Evolutionary conservation across 495 filamentous ascomycete species (phyloP).

Genomic region (Aspergillus nidulans): DNA sequence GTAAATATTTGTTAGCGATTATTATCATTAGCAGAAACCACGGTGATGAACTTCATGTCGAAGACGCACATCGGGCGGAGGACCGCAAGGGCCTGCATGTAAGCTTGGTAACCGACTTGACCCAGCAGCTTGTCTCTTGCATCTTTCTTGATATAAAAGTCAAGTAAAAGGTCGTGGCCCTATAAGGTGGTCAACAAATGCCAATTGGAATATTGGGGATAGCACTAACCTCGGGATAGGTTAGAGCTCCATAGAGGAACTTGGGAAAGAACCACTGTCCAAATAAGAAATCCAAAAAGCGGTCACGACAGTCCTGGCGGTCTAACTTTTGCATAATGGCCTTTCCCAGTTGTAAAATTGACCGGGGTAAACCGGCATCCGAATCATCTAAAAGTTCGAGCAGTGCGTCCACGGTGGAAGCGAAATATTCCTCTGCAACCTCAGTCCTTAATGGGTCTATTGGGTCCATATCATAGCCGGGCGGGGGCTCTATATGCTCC

Average conservation of each 20-base stretch:
- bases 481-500: slow-evolving; percentile 63
- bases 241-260: slow-evolving; percentile 78
- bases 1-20: not conserved
- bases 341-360: slow-evolving; percentile 74
- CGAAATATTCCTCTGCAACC: slow-evolving; percentile 85
- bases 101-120: slow-evolving; percentile 71
- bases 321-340: slow-evolving; percentile 76
- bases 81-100: slow-evolving; percentile 60
- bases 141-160: slow-evolving; percentile 87
- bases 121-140: slow-evolving; percentile 85
- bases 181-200: slow-evolving; percentile 22
- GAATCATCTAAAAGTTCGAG: slow-evolving; percentile 78
- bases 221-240: slow-evolving; percentile 74
- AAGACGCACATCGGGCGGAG: slow-evolving; percentile 45
- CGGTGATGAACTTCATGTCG: not conserved
- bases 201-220: not conserved
- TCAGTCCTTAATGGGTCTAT: slow-evolving; percentile 69
- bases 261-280: slow-evolving; percentile 89
- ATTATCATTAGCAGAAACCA: not conserved
- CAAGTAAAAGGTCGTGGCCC: slow-evolving; percentile 81
- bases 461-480: slow-evolving; percentile 40
- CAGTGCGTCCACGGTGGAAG: slow-evolving; percentile 71
- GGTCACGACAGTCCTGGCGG: slow-evolving; percentile 60
- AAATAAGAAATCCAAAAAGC: slow-evolving; percentile 73
- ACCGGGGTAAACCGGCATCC: slow-evolving; percentile 77